Evolutionary conservation across 192 early-diverging fungal species (phyloP), one percentile per base, ranked within the genome.

Genomic region (Coemansia sp.): DNA sequence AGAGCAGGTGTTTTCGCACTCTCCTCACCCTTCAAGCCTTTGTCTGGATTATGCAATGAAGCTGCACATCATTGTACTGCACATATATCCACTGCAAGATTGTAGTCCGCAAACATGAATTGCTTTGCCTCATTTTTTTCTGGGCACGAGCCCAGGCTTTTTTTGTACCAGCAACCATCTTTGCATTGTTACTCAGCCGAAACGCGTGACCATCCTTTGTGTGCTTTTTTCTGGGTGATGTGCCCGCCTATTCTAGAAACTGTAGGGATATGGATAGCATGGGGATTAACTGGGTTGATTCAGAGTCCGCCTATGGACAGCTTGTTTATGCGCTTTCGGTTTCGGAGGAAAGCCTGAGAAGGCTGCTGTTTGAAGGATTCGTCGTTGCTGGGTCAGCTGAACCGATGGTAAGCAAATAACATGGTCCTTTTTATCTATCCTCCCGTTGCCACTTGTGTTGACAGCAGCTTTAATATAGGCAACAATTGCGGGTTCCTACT

Each of bases 351-450:
- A 59, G 42, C 6, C 56, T 76, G 48, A 46, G 79, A 13, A 67
- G 45, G 56, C 56, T 62, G 9, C 58, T 82, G 59, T 76, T 82
- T 73, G 79, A 82, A 21, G 79, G 79, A 20, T 53, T 82, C 21
- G 79, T 82, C 16, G 57, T 63, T 43, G 62, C 79, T n/a, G 79
- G 79, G 48, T 73, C 79, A 51, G 48, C 70, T 13, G 74, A 76
- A 63, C 79, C 79, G 61, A 60, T 76, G 67, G 79, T 82, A 82
- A 73, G 79, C 7, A 33, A 46, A 5, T 5, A 3, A 36, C 50
- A 2, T 18, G 11, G 31, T 34, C 14, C 18, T 50, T 65, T 20
- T 28, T 21, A 10, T 20, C 9, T 18, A 20, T 46, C 20, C 51
- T 31, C 51, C 28, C 14, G 16, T 33, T n/a, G 51, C 40, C n/a